Percentiles rank a stretch among this genome's conserved stretches.
Conservation (phyloP, 2,329 filamentous ascomycete species). For the Corinectria fuckeliana region DNA sequence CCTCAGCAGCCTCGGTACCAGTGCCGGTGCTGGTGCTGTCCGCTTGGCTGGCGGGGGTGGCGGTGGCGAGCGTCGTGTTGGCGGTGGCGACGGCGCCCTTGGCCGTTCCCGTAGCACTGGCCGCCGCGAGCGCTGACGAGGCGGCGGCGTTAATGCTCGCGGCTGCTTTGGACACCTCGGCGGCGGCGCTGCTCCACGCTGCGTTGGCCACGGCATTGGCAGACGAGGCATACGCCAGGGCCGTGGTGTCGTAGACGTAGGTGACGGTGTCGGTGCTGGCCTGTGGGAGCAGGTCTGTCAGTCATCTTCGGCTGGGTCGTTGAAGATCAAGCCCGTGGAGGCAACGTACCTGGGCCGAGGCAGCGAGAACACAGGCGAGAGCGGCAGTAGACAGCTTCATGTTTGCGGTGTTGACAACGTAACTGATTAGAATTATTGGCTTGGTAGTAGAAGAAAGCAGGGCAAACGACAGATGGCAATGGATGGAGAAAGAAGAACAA, state of each 20-base stretch:
- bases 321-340: not conserved
- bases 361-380: not conserved
- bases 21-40: not conserved
- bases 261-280: not conserved
- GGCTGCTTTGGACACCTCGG: conserved; percentile 2
- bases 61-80: not conserved
- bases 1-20: not conserved
- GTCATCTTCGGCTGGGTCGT: no score
- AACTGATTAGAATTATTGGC: not conserved
- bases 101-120: not conserved
- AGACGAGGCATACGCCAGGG: not conserved
- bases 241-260: conserved; percentile 2
- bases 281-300: not conserved
- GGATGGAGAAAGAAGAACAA: not conserved
- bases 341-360: conserved; percentile 3
- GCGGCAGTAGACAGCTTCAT: conserved; percentile 14
- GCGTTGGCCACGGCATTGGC: not conserved
- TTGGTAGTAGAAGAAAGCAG: not conserved
- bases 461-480: conserved; percentile 6
- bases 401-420: not conserved
- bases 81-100: not conserved
- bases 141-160: conserved; percentile 1
- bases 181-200: conserved; percentile 3
- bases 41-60: not conserved
- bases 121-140: not conserved